These are phyloP conservation scores for Fraxinus sp. DNA, from an alignment of 305 asterid species.

Conservation along the genomic window DNA sequence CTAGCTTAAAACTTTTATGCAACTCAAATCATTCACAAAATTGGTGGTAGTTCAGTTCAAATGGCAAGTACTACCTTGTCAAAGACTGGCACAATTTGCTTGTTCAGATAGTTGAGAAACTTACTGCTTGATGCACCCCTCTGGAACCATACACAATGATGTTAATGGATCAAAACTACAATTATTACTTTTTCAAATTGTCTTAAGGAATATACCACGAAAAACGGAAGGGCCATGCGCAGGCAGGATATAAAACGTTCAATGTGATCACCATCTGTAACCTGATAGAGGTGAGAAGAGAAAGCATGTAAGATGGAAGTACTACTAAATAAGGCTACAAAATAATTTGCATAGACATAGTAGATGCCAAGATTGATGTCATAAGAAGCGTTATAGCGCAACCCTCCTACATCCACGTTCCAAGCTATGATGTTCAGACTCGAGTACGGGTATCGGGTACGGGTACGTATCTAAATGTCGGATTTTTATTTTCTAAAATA, in stretches of 20 bases:
- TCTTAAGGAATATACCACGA: conserved; percentile 46
- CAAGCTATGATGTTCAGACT: neutral
- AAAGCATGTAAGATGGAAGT: conserved; percentile 17
- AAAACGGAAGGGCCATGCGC: conserved; percentile 74
- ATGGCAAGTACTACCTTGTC: conserved; percentile 66
- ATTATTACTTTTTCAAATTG: conserved; percentile 1
- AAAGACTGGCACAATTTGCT: conserved; percentile 82
- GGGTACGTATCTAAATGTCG: no score
- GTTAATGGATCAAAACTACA: conserved; percentile 15
- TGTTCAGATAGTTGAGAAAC: conserved; percentile 74
- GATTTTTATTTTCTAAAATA: no score
- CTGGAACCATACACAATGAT: conserved; percentile 39
- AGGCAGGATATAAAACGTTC: conserved; percentile 71
- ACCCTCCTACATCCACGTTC: neutral
- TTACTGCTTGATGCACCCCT: conserved; percentile 90
- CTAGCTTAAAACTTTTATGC: conserved; percentile 6
- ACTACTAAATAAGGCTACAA: conserved; percentile 7
- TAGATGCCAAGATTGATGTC: neutral
- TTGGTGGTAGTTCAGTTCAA: conserved; percentile 12
- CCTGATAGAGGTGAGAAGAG: conserved; percentile 47
- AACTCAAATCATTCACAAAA: conserved; percentile 6
- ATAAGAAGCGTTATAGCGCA: neutral
- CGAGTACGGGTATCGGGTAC: no score
- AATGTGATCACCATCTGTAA: conserved; percentile 81
- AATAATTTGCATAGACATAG: neutral